phyloP scores from a whole-genome alignment of 2,329 filamentous ascomycete genomes.

The Apiospora saccharicola region DNA sequence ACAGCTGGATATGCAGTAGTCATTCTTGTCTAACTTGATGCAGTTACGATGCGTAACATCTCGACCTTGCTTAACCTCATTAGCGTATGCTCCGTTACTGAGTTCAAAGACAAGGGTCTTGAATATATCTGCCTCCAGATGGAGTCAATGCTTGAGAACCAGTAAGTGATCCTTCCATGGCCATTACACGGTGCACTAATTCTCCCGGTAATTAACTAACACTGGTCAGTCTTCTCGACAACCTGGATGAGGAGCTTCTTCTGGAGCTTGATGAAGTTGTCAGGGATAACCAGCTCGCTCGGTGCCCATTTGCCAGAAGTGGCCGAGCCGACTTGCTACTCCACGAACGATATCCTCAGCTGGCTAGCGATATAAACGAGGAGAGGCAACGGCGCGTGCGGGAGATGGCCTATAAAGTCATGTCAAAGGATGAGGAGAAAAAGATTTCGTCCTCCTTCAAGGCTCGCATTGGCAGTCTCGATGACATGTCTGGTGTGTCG shows the following conservation, averaged over 20 bases:
- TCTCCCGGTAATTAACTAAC: slow-evolving; percentile 44
- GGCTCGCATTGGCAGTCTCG: slow-evolving; percentile 67
- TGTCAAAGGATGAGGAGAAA: slow-evolving; percentile 70
- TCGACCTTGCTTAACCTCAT: slow-evolving; percentile 86
- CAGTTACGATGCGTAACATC: slow-evolving; percentile 83
- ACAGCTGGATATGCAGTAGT: background rate
- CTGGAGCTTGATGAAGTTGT: slow-evolving; percentile 82
- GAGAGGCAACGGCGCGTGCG: slow-evolving; percentile 75
- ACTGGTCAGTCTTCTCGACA: slow-evolving; percentile 68
- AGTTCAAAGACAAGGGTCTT: slow-evolving; percentile 87
- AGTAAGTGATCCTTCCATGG: slow-evolving; percentile 45
- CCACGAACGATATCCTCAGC: slow-evolving; percentile 68
- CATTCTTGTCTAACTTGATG: background rate
- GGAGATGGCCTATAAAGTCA: slow-evolving; percentile 75
- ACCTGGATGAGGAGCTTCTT: slow-evolving; percentile 85
- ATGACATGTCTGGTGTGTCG: slow-evolving; percentile 60
- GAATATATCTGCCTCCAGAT: slow-evolving; percentile 93
- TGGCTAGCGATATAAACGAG: slow-evolving; percentile 71
- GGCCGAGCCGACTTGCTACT: slow-evolving; percentile 73
- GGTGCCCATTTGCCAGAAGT: slow-evolving; percentile 79
- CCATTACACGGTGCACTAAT: slow-evolving; percentile 28
- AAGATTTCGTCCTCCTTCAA: slow-evolving; percentile 68
- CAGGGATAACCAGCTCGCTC: slow-evolving; percentile 80
- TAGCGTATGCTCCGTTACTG: slow-evolving; percentile 79
- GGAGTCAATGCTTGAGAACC: slow-evolving; percentile 91